A percentile compares a stretch with the other conserved stretches of the same genome.
Evolutionary conservation across 768 basidiomycete species (phyloP).

Genomic region (Chiua virens): DNA sequence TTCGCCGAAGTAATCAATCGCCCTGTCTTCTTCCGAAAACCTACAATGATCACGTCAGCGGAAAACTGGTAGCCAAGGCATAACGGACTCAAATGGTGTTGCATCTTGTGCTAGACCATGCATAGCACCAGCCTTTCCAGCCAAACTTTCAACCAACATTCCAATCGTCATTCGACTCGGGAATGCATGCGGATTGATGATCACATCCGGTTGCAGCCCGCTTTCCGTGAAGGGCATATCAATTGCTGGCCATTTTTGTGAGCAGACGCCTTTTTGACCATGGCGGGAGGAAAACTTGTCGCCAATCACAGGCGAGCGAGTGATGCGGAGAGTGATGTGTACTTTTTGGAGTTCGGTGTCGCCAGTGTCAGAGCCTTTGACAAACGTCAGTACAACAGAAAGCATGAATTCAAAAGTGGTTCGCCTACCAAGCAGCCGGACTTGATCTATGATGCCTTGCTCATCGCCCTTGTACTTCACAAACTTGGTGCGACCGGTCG

Average conservation of each 20-base stretch:
- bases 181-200: conserved; percentile 99
- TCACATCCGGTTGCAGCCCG: conserved; percentile 98
- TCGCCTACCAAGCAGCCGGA: conserved; percentile 78
- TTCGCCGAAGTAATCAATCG: conserved; percentile 95
- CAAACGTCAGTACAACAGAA: not conserved
- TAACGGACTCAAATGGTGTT: conserved; percentile 89
- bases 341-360: conserved; percentile 90
- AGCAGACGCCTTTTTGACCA: conserved; percentile 99
- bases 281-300: conserved; percentile 99
- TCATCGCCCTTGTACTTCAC: conserved; percentile 98
- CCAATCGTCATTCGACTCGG: conserved; percentile 99
- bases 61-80: conserved; percentile 1
- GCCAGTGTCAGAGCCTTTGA: conserved; percentile 79
- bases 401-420: not conserved
- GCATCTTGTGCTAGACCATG: conserved; percentile 98
- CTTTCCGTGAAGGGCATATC: conserved; percentile 99
- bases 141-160: conserved; percentile 99
- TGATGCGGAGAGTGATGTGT: conserved; percentile 89
- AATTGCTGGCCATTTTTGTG: conserved; percentile 96
- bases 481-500: conserved; percentile 75
- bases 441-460: conserved; percentile 82
- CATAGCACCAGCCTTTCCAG: conserved; percentile 98
- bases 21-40: conserved; percentile 96
- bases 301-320: conserved; percentile 94
- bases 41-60: conserved; percentile 39